Conservation (phyloP, 2,329 filamentous ascomycete species). For the Penicillium sp. region DNA sequence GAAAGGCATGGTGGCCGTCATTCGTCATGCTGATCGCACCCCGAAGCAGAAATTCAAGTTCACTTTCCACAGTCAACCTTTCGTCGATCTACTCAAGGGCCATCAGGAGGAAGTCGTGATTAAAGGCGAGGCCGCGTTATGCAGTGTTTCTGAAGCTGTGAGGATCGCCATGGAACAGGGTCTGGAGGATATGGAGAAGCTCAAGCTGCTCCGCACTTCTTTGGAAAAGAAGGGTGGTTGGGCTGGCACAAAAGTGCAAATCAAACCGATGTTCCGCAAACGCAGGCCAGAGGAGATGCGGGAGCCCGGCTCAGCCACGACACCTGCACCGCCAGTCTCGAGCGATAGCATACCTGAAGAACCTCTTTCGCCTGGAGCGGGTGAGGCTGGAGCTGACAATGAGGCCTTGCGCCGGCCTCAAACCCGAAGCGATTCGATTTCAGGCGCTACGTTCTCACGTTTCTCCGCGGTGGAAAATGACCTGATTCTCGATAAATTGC, state of each 20-base stretch:
- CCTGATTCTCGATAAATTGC: slow-evolving; percentile 90
- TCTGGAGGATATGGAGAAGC: slow-evolving; percentile 82
- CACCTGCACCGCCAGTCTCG: slow-evolving; percentile 11
- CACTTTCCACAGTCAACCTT: slow-evolving; percentile 95
- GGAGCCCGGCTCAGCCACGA: slow-evolving; percentile 31
- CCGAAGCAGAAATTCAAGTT: slow-evolving; percentile 99
- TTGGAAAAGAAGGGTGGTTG: slow-evolving; percentile 90
- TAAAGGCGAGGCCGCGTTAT: slow-evolving; percentile 85
- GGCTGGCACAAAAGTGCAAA: slow-evolving; percentile 97
- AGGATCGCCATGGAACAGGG: slow-evolving; percentile 76
- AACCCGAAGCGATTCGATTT: slow-evolving; percentile 79
- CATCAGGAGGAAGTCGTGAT: slow-evolving; percentile 95
- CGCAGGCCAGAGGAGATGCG: slow-evolving; percentile 67
- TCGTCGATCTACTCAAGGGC: slow-evolving; percentile 90
- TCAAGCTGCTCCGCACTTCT: slow-evolving; percentile 82
- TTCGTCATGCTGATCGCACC: slow-evolving; percentile 93
- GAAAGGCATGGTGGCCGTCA: slow-evolving; percentile 95
- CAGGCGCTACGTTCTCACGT: slow-evolving; percentile 87
- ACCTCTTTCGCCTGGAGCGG: slow-evolving; percentile 25
- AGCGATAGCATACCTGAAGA: slow-evolving; percentile 26
- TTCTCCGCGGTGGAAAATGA: slow-evolving; percentile 93
- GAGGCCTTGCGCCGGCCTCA: slow-evolving; percentile 53
- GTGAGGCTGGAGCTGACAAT: slow-evolving; percentile 30
- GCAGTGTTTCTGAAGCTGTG: slow-evolving; percentile 87
- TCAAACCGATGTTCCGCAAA: slow-evolving; percentile 98